Conservation (phyloP, 1,139 yeast genomes). For the Casaregolazyma suthepensis region DNA sequence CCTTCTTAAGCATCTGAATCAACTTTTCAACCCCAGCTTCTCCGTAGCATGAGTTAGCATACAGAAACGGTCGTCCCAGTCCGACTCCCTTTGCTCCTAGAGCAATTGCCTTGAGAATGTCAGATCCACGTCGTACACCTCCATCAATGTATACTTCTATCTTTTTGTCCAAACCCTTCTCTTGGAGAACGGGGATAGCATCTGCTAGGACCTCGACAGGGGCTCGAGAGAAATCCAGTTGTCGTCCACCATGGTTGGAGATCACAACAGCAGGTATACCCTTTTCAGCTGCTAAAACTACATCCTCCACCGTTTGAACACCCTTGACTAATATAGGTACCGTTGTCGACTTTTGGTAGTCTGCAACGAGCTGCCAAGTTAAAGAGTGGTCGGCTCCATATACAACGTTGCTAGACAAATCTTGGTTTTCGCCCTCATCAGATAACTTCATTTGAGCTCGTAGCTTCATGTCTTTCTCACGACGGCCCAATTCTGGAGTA, state of each 20-base stretch:
- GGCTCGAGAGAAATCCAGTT: slow-evolving; percentile 55
- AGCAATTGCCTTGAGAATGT: slow-evolving; percentile 60
- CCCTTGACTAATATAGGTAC: slow-evolving; percentile 46
- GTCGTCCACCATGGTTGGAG: slow-evolving; percentile 70
- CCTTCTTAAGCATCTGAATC: slow-evolving; percentile 28
- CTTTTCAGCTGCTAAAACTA: slow-evolving; percentile 49
- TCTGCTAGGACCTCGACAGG: slow-evolving; percentile 61
- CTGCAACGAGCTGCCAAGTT: slow-evolving; percentile 30
- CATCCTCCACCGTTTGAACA: slow-evolving; percentile 54
- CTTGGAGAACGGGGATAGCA: slow-evolving; percentile 44
- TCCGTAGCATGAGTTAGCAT: slow-evolving; percentile 61
- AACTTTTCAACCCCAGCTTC: slow-evolving; percentile 51
- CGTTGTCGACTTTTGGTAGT: slow-evolving; percentile 19
- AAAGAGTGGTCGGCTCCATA: slow-evolving; percentile 54
- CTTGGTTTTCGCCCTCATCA: slow-evolving; percentile 13
- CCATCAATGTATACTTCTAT: slow-evolving; percentile 62
- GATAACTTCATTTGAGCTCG: slow-evolving; percentile 26
- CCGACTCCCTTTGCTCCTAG: slow-evolving; percentile 73
- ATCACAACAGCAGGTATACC: slow-evolving; percentile 59
- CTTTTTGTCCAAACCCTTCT: slow-evolving; percentile 40
- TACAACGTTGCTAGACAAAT: slow-evolving; percentile 40
- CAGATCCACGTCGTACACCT: slow-evolving; percentile 62
- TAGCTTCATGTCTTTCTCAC: slow-evolving; percentile 42
- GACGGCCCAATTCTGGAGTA: slow-evolving; percentile 59
- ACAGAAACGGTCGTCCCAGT: slow-evolving; percentile 60